Evolutionary conservation across 192 early-diverging fungal species (phyloP).

Genomic region (Linnemannia elongata): DNA sequence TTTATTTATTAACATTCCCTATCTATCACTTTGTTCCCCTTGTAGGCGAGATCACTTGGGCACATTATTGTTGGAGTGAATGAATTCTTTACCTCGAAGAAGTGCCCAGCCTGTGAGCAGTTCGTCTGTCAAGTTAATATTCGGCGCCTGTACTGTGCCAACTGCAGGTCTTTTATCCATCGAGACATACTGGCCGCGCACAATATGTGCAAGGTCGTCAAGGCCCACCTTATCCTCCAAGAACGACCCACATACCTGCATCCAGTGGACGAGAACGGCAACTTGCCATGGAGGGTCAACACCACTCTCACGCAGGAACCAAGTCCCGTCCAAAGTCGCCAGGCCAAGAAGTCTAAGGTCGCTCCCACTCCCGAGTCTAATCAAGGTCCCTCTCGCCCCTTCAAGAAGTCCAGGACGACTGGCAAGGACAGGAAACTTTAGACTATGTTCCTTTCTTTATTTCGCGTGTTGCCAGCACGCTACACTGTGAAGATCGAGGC

Average conservation of each 20-base stretch:
- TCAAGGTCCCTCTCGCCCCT: no score
- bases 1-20: neutral
- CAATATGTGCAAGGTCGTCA: neutral
- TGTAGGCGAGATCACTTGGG: constrained; percentile 10
- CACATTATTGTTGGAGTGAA: constrained; percentile 14
- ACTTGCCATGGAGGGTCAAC: neutral
- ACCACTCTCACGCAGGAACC: neutral
- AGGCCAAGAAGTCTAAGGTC: no score
- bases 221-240: neutral
- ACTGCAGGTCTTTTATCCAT: neutral
- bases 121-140: constrained; percentile 4
- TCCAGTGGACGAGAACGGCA: neutral
- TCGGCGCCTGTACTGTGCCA: neutral
- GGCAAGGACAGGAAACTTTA: no score
- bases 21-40: neutral
- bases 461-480: no score
- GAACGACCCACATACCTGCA: neutral
- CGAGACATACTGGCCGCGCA: constrained; percentile 7
- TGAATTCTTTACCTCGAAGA: constrained; percentile 15
- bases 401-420: no score
- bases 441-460: no score
- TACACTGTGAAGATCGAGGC: no score
- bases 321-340: neutral
- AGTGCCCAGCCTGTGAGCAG: neutral
- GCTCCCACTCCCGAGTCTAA: no score